Base-by-base conservation (phyloP, 2,329 filamentous ascomycete genomes). In the Apiospora arundinis region DNA sequence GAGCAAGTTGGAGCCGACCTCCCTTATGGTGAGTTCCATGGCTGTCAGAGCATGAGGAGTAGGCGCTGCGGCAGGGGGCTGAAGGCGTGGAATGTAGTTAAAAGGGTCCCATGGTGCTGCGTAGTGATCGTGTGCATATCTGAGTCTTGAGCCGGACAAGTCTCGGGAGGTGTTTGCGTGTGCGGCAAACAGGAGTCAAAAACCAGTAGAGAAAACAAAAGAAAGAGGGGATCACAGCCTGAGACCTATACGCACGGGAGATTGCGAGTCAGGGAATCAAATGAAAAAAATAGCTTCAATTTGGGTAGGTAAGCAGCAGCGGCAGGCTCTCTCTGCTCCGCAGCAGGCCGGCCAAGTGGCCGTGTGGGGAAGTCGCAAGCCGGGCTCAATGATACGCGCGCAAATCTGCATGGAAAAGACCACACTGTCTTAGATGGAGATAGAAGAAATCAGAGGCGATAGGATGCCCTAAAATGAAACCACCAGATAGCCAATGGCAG, bases 1-100 rank as follows among this genome's bases (percentile, higher is more conserved):
- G 46, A 90, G 82, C 28, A 89, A 80, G 25, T 83, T 79, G 63
- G 77, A 74, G 25, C 78, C 56, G 9, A 40, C 56, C 21, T 63
- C 56, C 37, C 56, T 40, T 8, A 32, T 63, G 32, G 74, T 63
- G 28, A 63, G n/a, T 12, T 63, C 56, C 56, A 63, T 63, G 56
- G 56, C 12, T 68, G 74, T 71, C 66, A 76, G 74, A n/a, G 76
- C 77, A 71, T 72, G 73, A 14, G 72, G 72, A 48, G 66, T 25
- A 40, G 67, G 25, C 71, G 70, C 73, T 45, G 56, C 67, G 71
- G 28, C 42, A 69, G 56, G 18, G 32, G 18, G 32, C 37, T n/a
- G 56, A 32, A n/a, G 56, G 18, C 21, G 56, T 5, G 56, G 4
- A 14, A 18, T 40, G 21, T n/a, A 21, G 18, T 63, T n/a, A 63